Conservation (phyloP, 1,284 basidiomycete genomes). For the Microstroma glucosiphilum region DNA sequence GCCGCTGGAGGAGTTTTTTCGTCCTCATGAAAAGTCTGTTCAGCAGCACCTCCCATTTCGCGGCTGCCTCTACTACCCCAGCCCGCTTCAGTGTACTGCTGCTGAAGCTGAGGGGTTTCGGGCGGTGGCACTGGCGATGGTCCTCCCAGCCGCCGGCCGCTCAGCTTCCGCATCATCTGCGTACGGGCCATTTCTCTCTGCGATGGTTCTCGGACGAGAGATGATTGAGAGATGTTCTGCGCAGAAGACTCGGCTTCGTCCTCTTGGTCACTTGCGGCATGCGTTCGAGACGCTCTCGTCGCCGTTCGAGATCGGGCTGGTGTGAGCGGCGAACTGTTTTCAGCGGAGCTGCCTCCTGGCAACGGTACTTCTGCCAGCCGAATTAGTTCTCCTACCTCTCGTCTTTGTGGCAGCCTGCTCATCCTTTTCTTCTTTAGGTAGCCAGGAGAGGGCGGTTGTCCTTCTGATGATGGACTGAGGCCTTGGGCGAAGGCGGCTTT, state of each 20-base stretch:
- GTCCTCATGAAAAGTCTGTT: neutral
- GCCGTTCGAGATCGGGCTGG: no score
- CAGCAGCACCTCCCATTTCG: neutral
- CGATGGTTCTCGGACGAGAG: constrained; percentile 17
- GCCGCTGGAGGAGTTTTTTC: neutral
- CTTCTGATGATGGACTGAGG: neutral
- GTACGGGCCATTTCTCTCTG: constrained; percentile 34
- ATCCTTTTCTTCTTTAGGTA: neutral
- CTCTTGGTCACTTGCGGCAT: no score
- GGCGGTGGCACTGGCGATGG: neutral
- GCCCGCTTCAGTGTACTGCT: neutral
- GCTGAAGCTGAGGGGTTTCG: constrained; percentile 4
- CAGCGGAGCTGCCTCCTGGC: no score
- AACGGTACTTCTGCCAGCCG: no score
- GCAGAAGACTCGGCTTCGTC: no score
- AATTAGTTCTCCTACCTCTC: neutral
- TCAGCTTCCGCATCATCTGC: constrained; percentile 39
- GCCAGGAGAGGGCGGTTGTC: neutral
- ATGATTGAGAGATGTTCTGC: no score
- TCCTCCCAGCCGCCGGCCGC: constrained; percentile 21
- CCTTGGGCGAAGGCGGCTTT: constrained; percentile 1
- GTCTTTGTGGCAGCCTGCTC: neutral
- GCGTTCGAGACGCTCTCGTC: no score
- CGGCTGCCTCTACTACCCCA: neutral
- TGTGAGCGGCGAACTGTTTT: no score